Conservation (phyloP, 2,329 filamentous ascomycete species). For the Alternaria atra region DNA sequence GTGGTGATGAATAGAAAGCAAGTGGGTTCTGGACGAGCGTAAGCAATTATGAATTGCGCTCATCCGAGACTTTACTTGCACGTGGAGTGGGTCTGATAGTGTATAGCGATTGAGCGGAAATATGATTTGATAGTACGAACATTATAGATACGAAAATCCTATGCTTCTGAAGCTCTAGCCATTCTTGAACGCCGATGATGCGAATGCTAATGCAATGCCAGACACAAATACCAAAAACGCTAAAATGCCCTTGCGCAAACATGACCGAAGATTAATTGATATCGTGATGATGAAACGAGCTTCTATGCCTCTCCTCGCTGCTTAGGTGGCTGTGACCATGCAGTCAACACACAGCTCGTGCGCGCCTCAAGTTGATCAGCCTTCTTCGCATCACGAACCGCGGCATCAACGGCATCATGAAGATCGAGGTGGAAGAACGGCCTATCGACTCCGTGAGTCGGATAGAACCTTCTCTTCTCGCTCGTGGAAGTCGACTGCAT, state of each 20-base stretch:
- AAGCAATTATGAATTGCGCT: too few relatives aligned
- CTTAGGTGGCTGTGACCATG: not conserved
- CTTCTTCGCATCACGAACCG: slow-evolving; percentile 34
- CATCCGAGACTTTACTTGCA: too few relatives aligned
- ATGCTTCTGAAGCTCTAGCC: not conserved
- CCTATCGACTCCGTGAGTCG: slow-evolving; percentile 34
- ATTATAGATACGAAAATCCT: not conserved
- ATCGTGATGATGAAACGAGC: not conserved
- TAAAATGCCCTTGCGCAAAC: not conserved
- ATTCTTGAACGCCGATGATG: not conserved
- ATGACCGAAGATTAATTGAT: not conserved
- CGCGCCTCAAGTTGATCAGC: slow-evolving; percentile 19
- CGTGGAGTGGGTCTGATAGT: not conserved
- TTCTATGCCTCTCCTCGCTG: not conserved
- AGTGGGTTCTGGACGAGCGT: not conserved
- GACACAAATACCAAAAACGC: not conserved
- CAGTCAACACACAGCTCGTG: not conserved
- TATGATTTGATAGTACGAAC: not conserved
- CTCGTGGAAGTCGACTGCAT: not conserved
- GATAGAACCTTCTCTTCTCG: not conserved
- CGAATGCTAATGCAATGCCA: not conserved
- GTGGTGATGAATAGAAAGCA: not conserved
- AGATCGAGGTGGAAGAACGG: slow-evolving; percentile 44
- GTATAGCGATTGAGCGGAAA: not conserved
- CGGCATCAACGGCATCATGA: slow-evolving; percentile 40